Evolutionary conservation across 2,329 filamentous ascomycete genomes (phyloP), one percentile per base, ranked within the genome.

Genomic region (Paradendryphiella salina): DNA sequence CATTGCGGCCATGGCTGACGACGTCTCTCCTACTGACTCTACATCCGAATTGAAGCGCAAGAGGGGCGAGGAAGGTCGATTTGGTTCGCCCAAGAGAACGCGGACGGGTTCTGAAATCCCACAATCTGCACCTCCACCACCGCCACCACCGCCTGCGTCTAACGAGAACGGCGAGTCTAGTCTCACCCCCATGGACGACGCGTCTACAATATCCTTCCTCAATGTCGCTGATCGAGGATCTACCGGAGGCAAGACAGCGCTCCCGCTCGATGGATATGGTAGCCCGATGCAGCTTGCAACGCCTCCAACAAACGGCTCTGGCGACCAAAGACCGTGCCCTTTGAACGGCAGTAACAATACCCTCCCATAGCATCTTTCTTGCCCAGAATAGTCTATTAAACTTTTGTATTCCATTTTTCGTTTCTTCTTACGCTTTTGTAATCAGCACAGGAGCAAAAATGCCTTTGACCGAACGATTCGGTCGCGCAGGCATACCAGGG

Each of bases 241-340:
- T 15, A 4, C 38, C 4, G 46, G 55, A 11, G 47, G 23, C 10
- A 63, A 59, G 29, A 4, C 41, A 4, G 26, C 48, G 1, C 7
- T 57, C 2, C 46, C 50, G n/a, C 36, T 43, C 14, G 57, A 54
- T 17, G 56, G 50, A 4, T 42, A 61, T 18, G 38, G 44, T 15
- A 75, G 72, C 45, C 73, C 74, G 8, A 69, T 70, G 59, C 77
- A 79, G 54, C 73, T 77, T 17, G 77, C 77, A 3, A 80, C 77
- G 8, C 77, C 72, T 11, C 68, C 70, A 4, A 73, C 69, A 9
- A 73, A 71, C 35, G 69, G 70, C 31, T 67, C 65, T 11, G 61
- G 52, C 17, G 65, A 65, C 35, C 56, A 67, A 32, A 43, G 47
- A 11, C 14, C 18, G 10, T 31, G 20, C 3, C 31, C 46, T 8